phyloP scores from a whole-genome alignment of 768 basidiomycete species.

The Russula sp. region DNA sequence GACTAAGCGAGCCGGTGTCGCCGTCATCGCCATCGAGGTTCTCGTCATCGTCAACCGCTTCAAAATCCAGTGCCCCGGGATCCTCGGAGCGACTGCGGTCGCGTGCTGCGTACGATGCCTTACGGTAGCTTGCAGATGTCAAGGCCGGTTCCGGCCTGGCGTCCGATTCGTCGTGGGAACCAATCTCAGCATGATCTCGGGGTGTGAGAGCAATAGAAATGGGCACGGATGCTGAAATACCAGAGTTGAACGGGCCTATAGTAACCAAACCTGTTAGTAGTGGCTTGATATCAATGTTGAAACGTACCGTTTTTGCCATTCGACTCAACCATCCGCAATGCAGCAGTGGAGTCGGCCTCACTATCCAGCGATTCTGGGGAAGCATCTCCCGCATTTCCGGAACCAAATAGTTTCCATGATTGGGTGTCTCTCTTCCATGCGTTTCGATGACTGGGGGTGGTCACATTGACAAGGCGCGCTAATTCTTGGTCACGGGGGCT shows the following conservation, averaged over 20 bases:
- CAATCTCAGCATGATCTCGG: slow-evolving; percentile 21
- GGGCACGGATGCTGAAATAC: slow-evolving; percentile 57
- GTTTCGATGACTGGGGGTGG: slow-evolving; percentile 67
- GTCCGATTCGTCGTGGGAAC: background rate
- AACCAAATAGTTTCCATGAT: slow-evolving; percentile 58
- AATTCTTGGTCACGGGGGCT: slow-evolving; percentile 53
- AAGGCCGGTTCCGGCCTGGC: slow-evolving; percentile 34
- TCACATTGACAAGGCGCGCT: slow-evolving; percentile 61
- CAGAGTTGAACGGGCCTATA: slow-evolving; percentile 1
- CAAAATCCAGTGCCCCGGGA: slow-evolving; percentile 66
- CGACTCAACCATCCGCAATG: slow-evolving; percentile 31
- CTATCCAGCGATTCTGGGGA: slow-evolving; percentile 37
- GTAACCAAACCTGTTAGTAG: background rate
- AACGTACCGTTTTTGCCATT: slow-evolving; percentile 13
- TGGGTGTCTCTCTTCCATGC: slow-evolving; percentile 63
- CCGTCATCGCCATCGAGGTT: slow-evolving; percentile 35
- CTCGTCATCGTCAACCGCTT: slow-evolving; percentile 47
- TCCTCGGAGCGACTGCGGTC: slow-evolving; percentile 63
- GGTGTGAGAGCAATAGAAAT: slow-evolving; percentile 50
- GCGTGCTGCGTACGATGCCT: slow-evolving; percentile 63
- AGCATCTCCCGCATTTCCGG: slow-evolving; percentile 34
- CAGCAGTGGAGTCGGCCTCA: slow-evolving; percentile 30
- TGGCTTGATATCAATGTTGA: background rate
- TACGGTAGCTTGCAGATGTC: slow-evolving; percentile 40
- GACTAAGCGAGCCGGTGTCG: slow-evolving; percentile 39